Percentiles rank a stretch among this genome's conserved stretches.
phyloP scores from a whole-genome alignment of 1,284 basidiomycete species.

The Leccinum huronense region DNA sequence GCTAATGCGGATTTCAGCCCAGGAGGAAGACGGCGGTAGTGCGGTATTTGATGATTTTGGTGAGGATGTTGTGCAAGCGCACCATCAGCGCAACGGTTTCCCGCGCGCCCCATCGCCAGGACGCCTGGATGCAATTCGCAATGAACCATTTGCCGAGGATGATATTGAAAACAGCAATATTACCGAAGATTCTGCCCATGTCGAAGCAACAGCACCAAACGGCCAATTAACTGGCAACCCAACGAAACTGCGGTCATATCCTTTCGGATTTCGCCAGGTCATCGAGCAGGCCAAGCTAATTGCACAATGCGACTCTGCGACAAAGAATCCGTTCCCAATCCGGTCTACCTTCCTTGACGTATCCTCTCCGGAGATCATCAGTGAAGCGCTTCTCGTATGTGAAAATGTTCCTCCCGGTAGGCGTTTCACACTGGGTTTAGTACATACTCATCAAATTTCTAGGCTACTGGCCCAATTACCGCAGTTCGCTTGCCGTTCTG shows the following conservation, averaged over 20 bases:
- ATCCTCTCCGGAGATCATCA: not conserved
- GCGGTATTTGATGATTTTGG: not conserved
- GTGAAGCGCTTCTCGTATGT: not conserved
- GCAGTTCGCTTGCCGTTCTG: not conserved
- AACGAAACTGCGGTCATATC: not conserved
- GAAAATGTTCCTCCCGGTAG: not conserved
- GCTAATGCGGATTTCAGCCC: not conserved
- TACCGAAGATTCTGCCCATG: not conserved
- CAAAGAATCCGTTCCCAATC: not conserved
- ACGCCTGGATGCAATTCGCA: not conserved
- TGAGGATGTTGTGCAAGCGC: not conserved
- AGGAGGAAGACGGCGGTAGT: not conserved
- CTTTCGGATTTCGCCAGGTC: not conserved
- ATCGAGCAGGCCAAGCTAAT: not conserved
- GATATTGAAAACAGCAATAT: not conserved
- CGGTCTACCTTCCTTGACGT: not conserved
- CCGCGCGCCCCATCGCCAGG: not conserved
- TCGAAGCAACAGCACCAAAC: not conserved
- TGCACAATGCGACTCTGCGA: not conserved
- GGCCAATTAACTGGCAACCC: not conserved
- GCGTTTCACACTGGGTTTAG: not conserved
- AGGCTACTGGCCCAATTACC: constrained; percentile 1
- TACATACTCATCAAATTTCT: not conserved
- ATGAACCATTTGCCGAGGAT: not conserved
- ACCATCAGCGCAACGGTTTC: not conserved